A percentile compares a stretch with the other conserved stretches of the same genome.
Conservation (phyloP, 805 yeast genomes). For the Hanseniaspora opuntiae region DNA sequence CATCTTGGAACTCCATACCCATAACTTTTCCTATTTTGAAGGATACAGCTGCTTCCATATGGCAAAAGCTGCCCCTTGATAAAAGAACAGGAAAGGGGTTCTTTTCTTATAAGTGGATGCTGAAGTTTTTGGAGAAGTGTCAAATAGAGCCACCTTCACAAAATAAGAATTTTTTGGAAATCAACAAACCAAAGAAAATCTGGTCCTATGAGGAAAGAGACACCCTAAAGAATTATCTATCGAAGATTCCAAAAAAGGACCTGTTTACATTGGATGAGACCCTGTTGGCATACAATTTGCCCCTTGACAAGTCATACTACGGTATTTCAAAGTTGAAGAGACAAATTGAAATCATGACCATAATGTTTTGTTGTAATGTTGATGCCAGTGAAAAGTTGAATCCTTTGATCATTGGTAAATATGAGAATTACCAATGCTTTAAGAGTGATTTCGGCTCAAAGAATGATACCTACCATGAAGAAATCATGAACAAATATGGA, state of each 20-base stretch:
- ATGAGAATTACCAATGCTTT: conserved; percentile 35
- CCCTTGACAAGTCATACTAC: conserved; percentile 42
- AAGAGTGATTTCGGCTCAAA: conserved; percentile 24
- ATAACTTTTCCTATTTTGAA: conserved; percentile 50
- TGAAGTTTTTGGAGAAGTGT: conserved; percentile 18
- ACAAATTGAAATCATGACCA: conserved; percentile 33
- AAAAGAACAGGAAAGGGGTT: conserved; percentile 51
- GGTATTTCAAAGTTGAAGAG: conserved; percentile 28
- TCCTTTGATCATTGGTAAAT: conserved; percentile 48
- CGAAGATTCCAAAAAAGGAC: conserved; percentile 36
- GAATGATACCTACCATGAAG: conserved; percentile 15
- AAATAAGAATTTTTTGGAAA: conserved; percentile 38
- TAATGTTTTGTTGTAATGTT: conserved; percentile 49
- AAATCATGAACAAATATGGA: conserved; percentile 38
- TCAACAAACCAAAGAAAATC: conserved; percentile 36
- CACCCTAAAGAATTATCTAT: conserved; percentile 33
- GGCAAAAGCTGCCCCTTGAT: conserved; percentile 44
- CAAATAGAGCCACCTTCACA: conserved; percentile 28
- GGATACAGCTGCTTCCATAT: conserved; percentile 48
- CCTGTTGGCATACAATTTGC: conserved; percentile 44
- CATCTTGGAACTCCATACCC: conserved; percentile 54
- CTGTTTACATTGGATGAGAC: conserved; percentile 50
- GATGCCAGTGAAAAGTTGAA: conserved; percentile 51
- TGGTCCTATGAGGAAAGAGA: conserved; percentile 50
- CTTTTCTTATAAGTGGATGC: conserved; percentile 53